Conservation (phyloP, 495 filamentous ascomycete genomes). For the Penicillium egyptiacum region DNA sequence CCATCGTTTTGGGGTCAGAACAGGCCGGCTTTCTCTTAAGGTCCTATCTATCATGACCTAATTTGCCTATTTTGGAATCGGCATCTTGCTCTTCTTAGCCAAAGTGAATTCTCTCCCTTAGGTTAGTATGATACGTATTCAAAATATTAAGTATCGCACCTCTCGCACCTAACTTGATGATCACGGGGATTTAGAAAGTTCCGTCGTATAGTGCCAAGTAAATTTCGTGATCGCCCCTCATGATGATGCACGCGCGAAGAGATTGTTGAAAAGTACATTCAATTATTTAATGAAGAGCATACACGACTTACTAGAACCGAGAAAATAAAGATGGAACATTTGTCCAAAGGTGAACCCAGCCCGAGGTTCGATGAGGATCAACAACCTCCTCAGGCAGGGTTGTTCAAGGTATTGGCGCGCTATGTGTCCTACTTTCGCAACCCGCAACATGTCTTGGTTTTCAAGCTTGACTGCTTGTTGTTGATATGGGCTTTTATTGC, state of each 20-base stretch:
- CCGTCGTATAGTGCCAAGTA: background rate
- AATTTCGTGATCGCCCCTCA: slow-evolving; percentile 13
- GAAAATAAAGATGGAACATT: background rate
- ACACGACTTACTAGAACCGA: background rate
- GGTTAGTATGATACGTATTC: background rate
- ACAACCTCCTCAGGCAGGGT: background rate
- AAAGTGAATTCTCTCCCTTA: no score
- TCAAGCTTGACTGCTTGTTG: slow-evolving; percentile 8
- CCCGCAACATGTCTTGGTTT: slow-evolving; percentile 7
- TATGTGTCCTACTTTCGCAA: slow-evolving; percentile 8
- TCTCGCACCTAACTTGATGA: background rate
- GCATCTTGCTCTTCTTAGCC: no score
- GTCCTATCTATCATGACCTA: slow-evolving; percentile 20
- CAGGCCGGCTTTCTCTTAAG: slow-evolving; percentile 27
- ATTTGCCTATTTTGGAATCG: no score
- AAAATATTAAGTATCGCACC: background rate
- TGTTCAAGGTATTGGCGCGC: background rate
- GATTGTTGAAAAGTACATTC: background rate
- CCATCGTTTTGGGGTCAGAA: slow-evolving; percentile 31
- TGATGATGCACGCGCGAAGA: background rate
- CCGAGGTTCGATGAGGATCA: background rate
- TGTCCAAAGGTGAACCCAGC: background rate
- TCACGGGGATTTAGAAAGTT: background rate
- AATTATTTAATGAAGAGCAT: background rate
- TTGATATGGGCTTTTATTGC: slow-evolving; percentile 17